Evolutionary conservation across 768 basidiomycete genomes (phyloP), one percentile per base, ranked within the genome.

Genomic region (Postia placenta): DNA sequence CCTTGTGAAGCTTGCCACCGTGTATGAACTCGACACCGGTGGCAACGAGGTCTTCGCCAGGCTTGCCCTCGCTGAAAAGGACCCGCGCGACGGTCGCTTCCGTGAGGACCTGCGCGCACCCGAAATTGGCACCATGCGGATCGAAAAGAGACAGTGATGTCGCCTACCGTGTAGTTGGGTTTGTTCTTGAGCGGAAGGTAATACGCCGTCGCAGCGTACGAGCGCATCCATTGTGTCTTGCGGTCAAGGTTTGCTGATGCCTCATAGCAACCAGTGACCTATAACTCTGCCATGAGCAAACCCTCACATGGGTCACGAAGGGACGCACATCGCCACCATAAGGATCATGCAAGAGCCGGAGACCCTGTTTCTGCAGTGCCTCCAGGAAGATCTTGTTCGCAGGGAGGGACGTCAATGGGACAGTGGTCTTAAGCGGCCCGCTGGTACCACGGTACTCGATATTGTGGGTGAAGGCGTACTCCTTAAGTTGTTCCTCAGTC

Each of bases 1-100:
- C 68, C 11, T 54, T 55, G 50, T 69, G 61, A 5, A 43, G 46
- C 26, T 58, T 42, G 1, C 61, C 66, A 11, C 42, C 49, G 20
- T 49, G 39, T 24, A 63, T 54, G 61, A 73, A 75, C 38, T 61
- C 59, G 12, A 74, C 64, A 1, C 68, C 71, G 12, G 58, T 62
- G 2, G 72, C 73, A n/a, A 67, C 54, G 15, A 51, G 20, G 0
- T 40, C 42, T 5, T 30, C 49, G 9, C 45, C 52, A 14, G 40
- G 17, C 15, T 45, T 44, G 11, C 11, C 47, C 5, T 48, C 47
- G 11, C 39, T 25, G 7, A 50, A 45, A 2, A 62, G 22, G 17
- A 65, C 47, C 3, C 40, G 47, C 5, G 17, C n/a, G 3, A 53
- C 64, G 12, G 40, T 43, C 2, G 65, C 64, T 1, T 45, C 50